Evolutionary conservation across 2,329 filamentous ascomycete genomes (phyloP).

Genomic region (Mollisiaceae sp.): DNA sequence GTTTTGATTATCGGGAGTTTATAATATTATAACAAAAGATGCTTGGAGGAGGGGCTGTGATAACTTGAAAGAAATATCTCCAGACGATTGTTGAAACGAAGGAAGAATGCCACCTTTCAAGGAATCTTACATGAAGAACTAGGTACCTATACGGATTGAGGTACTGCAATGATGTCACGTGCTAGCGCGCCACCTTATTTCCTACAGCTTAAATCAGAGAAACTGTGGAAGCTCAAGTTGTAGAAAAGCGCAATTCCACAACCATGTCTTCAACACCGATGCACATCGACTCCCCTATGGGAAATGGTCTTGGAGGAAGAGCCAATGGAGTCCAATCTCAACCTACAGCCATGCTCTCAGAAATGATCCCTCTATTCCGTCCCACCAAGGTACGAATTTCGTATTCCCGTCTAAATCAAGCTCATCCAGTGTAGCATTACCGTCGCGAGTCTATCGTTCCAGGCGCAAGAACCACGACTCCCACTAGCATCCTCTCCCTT

Average conservation of each 20-base stretch:
- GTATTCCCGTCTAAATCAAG: slow-evolving; percentile 21
- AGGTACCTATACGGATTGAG: too few species aligned
- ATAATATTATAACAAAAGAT: too few species aligned
- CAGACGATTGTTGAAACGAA: too few species aligned
- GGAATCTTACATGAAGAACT: too few species aligned
- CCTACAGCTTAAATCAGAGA: not conserved
- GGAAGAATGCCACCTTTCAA: too few species aligned
- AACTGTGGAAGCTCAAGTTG: not conserved
- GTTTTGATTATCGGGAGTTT: too few species aligned
- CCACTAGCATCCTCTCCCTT: slow-evolving; percentile 79
- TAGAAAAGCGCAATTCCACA: not conserved
- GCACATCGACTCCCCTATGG: slow-evolving; percentile 42
- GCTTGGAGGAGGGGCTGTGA: too few species aligned
- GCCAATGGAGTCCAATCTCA: slow-evolving; percentile 29
- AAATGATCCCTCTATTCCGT: slow-evolving; percentile 78
- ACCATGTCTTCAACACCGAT: slow-evolving; percentile 42
- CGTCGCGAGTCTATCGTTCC: slow-evolving; percentile 57
- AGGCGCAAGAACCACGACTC: slow-evolving; percentile 40
- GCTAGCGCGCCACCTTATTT: not conserved
- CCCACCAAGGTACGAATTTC: slow-evolving; percentile 71
- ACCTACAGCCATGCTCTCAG: slow-evolving; percentile 67
- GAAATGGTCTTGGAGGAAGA: slow-evolving; percentile 32
- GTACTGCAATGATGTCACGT: not conserved
- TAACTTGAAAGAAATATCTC: too few species aligned
- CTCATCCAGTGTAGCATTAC: slow-evolving; percentile 55